Base-by-base conservation (phyloP, 2,329 filamentous ascomycete species). In the Colletotrichum lindemuthianum region DNA sequence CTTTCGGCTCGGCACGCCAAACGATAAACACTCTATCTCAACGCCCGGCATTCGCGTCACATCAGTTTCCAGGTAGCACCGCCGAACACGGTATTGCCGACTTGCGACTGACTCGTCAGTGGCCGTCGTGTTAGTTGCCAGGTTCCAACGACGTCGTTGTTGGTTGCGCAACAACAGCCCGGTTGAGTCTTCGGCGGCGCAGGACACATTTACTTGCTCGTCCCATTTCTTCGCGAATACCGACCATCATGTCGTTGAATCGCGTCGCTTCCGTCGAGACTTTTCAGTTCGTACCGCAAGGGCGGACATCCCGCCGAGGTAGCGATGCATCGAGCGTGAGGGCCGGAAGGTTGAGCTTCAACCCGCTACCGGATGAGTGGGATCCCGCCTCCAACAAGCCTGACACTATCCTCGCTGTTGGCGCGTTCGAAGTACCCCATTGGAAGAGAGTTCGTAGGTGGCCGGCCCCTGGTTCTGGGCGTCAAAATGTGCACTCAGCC, bases 181-280 rank as follows among this genome's bases (percentile, higher is more conserved):
- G 24, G 24, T 24, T 24, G 24, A 24, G 24, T 24, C 24, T 24
- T 24, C 2, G 24, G 24, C 24, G 24, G 24, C 24, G 24, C 24
- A 24, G 24, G 4, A 24, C 24, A 24, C 24, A 24, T 24, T 24
- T 24, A 24, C 24, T 24, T 24, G 24, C 24, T 24, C 5, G 24
- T 24, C 24, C 4, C 24, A 24, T 24, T 24, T 24, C 24, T 24
- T 24, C 24, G 24, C 24, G 8, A 15, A 10, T 16, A 32, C 6
- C 43, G 15, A 15, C 24, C 63, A 69, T 43, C 68, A 86, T 86
- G 84, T 85, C 84, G 69, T 72, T 86, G 60, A 81, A 84, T 67
- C 82, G 84, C 24, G 79, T 86, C 36, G 77, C 77, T 16, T 85
- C 83, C 52, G 77, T 86, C 66, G 84, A 86, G 74, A 84, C 83